These are phyloP conservation scores for Tetracladium marchalianum DNA, from an alignment of 495 filamentous ascomycete genomes.

Conservation along the genomic window DNA sequence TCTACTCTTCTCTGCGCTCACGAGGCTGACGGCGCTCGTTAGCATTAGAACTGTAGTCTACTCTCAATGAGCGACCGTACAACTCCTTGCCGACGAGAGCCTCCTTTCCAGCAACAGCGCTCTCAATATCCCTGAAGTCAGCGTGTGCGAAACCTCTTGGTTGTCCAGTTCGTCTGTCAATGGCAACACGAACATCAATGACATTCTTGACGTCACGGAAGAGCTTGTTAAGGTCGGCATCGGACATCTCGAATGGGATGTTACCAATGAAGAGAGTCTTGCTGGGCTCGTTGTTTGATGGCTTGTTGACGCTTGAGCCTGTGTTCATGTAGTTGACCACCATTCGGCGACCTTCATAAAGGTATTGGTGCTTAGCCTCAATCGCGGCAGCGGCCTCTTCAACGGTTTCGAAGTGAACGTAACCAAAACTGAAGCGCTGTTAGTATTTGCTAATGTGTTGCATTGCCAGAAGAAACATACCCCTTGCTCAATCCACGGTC, in stretches of 20 bases:
- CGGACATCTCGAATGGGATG: conserved; percentile 80
- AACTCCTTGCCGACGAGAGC: conserved; percentile 46
- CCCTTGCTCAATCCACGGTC: conserved; percentile 75
- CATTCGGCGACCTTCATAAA: conserved; percentile 73
- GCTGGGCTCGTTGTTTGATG: conserved; percentile 30
- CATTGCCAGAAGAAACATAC: conserved; percentile 39
- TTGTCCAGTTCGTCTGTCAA: conserved; percentile 80
- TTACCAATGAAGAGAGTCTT: conserved; percentile 80
- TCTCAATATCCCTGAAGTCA: conserved; percentile 63
- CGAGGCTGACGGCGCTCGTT: conserved; percentile 2
- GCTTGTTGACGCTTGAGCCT: neutral
- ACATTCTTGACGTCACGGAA: conserved; percentile 66
- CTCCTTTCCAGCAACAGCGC: conserved; percentile 47
- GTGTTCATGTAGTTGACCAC: conserved; percentile 39
- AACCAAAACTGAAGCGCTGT: conserved; percentile 38
- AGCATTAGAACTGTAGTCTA: conserved; percentile 46
- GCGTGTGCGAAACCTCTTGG: conserved; percentile 85
- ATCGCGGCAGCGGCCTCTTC: conserved; percentile 53
- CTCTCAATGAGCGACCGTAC: conserved; percentile 52
- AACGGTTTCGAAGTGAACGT: conserved; percentile 52
- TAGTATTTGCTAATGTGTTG: neutral
- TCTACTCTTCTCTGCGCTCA: neutral
- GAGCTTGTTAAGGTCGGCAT: conserved; percentile 73
- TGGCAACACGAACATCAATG: conserved; percentile 75
- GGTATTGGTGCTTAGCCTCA: conserved; percentile 50